Evolutionary conservation across 163 green algal genomes (phyloP).

Genomic region (Scenedesmus sp.): DNA sequence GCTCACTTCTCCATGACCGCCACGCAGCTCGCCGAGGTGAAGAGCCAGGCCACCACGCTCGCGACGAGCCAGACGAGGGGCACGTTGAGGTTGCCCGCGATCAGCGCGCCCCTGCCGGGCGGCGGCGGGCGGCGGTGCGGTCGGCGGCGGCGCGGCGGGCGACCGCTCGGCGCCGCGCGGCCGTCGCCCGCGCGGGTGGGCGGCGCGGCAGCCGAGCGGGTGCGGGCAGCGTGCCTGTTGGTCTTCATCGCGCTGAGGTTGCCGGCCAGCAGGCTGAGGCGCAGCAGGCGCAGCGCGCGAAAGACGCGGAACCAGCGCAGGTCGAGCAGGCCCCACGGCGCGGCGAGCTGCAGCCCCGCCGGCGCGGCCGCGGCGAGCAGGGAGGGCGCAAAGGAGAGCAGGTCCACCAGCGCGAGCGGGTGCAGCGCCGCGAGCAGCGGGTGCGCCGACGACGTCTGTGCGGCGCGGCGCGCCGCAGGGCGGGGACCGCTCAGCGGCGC

Average conservation of each 20-base stretch:
- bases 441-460: slow-evolving; percentile 22
- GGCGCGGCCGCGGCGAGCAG: slow-evolving; percentile 63
- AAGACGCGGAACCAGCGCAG: slow-evolving; percentile 85
- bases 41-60: slow-evolving; percentile 73
- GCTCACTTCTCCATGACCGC: slow-evolving; percentile 74
- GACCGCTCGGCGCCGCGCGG: no score
- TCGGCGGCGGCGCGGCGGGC: no score
- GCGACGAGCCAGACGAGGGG: slow-evolving; percentile 78
- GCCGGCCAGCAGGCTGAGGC: slow-evolving; percentile 72
- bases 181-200: no score
- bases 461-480: background rate
- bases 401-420: slow-evolving; percentile 68
- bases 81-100: slow-evolving; percentile 69
- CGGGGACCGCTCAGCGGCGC: no score
- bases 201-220: no score
- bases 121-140: no score
- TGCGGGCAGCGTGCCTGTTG: no score
- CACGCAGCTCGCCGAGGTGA: slow-evolving; percentile 69
- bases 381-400: slow-evolving; percentile 75
- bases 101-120: slow-evolving; percentile 57
- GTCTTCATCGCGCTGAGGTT: slow-evolving; percentile 77
- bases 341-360: slow-evolving; percentile 18
- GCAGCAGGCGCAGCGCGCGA: slow-evolving; percentile 77
- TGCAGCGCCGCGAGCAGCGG: slow-evolving; percentile 37
- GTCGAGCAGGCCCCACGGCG: slow-evolving; percentile 58